These are phyloP conservation scores for Hygrocybe punicea DNA, from an alignment of 768 basidiomycete genomes.

Conservation along the genomic window DNA sequence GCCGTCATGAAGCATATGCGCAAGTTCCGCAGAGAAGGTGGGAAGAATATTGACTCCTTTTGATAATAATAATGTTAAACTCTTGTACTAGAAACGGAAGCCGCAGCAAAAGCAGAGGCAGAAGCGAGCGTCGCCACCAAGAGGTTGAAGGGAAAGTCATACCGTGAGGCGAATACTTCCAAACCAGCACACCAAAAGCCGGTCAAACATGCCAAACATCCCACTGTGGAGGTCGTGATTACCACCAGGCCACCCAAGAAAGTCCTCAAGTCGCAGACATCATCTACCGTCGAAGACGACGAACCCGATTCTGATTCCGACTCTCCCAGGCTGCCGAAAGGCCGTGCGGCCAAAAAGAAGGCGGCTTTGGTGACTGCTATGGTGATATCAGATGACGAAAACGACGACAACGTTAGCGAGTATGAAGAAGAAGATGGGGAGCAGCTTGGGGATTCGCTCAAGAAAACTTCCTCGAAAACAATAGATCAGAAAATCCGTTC, in stretches of 20 bases:
- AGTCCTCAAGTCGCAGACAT: conserved; percentile 13
- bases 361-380: conserved; percentile 25
- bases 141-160: conserved; percentile 71
- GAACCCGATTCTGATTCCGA: conserved; percentile 42
- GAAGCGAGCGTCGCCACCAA: conserved; percentile 45
- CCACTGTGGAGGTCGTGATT: conserved; percentile 59
- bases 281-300: conserved; percentile 35
- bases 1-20: conserved; percentile 65
- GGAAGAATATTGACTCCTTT: conserved; percentile 16
- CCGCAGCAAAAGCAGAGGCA: conserved; percentile 42
- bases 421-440: conserved; percentile 27
- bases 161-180: conserved; percentile 43
- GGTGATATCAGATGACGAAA: conserved; percentile 57
- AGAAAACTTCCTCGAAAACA: conserved; percentile 16
- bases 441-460: conserved; percentile 18
- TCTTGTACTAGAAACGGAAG: conserved; percentile 46
- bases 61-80: conserved; percentile 5
- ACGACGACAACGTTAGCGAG: conserved; percentile 32
- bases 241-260: conserved; percentile 14
- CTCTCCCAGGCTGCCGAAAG: conserved; percentile 35
- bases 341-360: conserved; percentile 41
- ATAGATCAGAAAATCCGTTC: conserved; percentile 15
- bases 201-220: background rate
- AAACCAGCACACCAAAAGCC: conserved; percentile 16
- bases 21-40: conserved; percentile 58